Percentiles rank a stretch among this genome's conserved stretches.
These are phyloP conservation scores for Scenedesmus sp. DNA, from an alignment of 163 green algal genomes.

Conservation along the genomic window DNA sequence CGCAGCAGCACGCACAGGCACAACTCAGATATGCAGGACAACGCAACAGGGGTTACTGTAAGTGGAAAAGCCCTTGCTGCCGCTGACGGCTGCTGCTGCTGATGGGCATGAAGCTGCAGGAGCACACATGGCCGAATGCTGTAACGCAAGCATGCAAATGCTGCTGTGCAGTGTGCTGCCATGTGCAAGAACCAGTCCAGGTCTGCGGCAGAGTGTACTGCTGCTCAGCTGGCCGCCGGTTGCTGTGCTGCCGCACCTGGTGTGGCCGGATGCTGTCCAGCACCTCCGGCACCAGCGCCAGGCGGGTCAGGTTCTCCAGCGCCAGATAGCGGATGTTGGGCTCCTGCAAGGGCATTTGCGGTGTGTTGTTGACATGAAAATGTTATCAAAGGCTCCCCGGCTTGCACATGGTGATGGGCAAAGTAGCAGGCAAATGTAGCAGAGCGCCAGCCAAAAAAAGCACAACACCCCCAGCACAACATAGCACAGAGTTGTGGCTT, in stretches of 20 bases:
- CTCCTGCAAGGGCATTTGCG: slow-evolving; percentile 59
- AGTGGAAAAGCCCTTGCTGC: background rate
- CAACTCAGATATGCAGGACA: background rate
- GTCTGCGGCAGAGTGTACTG: background rate
- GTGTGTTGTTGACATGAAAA: background rate
- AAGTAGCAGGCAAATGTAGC: background rate
- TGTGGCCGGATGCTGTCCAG: slow-evolving; percentile 76
- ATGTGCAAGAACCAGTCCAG: background rate
- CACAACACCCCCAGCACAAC: background rate
- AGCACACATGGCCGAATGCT: background rate
- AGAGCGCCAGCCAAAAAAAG: background rate
- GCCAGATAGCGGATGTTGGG: slow-evolving; percentile 95
- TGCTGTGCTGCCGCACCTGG: slow-evolving; percentile 38
- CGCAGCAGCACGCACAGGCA: background rate
- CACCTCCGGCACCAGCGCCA: slow-evolving; percentile 89
- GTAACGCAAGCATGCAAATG: background rate
- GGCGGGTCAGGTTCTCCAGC: slow-evolving; percentile 88
- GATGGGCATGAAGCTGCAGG: background rate
- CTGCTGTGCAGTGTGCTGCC: background rate
- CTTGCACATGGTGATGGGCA: background rate
- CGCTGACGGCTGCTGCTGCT: slow-evolving; percentile 3
- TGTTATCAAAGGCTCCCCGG: background rate
- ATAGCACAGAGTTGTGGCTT: background rate
- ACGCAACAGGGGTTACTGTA: background rate
- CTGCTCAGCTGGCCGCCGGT: background rate